phyloP scores from a whole-genome alignment of 257 asterid species.

The Ilex aquifolium region DNA sequence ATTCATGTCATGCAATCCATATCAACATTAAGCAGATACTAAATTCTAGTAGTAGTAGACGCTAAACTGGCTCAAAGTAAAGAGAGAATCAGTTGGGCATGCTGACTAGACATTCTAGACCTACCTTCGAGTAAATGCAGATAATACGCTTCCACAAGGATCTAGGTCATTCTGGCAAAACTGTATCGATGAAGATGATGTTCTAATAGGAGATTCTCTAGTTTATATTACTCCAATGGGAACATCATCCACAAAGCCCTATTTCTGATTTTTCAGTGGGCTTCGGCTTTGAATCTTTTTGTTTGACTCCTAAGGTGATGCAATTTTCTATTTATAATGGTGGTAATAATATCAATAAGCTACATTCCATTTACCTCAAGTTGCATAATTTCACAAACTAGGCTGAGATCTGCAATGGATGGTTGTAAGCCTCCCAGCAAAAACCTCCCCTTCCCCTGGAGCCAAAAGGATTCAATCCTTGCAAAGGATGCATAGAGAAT shows the following conservation, averaged over 20 bases:
- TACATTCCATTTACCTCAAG: constrained; percentile 52
- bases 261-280: not conserved
- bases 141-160: too few relatives aligned
- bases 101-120: too few relatives aligned
- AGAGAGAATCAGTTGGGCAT: too few relatives aligned
- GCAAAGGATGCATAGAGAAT: constrained; percentile 55
- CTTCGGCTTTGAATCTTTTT: not conserved
- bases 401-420: constrained; percentile 85
- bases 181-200: too few relatives aligned
- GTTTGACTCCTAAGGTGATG: not conserved
- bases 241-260: not conserved
- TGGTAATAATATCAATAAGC: not conserved
- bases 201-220: not conserved
- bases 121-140: too few relatives aligned
- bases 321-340: not conserved
- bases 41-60: too few relatives aligned
- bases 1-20: too few relatives aligned
- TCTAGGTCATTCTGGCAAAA: too few relatives aligned
- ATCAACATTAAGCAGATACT: too few relatives aligned
- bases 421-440: constrained; percentile 72
- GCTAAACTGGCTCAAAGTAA: too few relatives aligned
- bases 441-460: constrained; percentile 60
- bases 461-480: constrained; percentile 69
- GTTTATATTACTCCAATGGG: not conserved
- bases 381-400: constrained; percentile 86